Conservation (phyloP, 352 stramenopile species). For the Phytophthora melonis region DNA sequence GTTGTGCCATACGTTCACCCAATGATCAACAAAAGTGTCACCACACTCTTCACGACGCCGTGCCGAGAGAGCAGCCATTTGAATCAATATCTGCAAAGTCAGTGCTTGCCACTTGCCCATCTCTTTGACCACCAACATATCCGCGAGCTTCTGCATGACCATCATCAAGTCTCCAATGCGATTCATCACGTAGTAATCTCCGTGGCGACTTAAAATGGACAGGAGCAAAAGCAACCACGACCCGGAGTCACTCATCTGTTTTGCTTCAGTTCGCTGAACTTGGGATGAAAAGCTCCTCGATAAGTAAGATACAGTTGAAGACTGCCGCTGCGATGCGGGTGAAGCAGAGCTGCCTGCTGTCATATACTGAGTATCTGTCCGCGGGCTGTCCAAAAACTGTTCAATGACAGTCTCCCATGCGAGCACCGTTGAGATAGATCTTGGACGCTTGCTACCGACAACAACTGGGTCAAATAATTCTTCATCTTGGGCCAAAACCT, state of each 20-base stretch:
- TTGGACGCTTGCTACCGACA: slow-evolving; percentile 40
- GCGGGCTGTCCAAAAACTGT: slow-evolving; percentile 43
- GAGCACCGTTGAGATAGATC: slow-evolving; percentile 35
- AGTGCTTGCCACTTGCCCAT: slow-evolving; percentile 60
- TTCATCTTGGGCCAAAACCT: slow-evolving; percentile 22
- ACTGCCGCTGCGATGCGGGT: slow-evolving; percentile 30
- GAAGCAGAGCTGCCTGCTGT: slow-evolving; percentile 27
- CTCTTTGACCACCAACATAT: slow-evolving; percentile 58
- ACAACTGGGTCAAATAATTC: slow-evolving; percentile 24
- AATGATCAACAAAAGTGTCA: slow-evolving; percentile 53
- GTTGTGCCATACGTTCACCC: slow-evolving; percentile 54
- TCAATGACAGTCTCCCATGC: slow-evolving; percentile 62
- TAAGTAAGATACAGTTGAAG: slow-evolving; percentile 39
- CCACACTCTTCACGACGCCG: slow-evolving; percentile 42
- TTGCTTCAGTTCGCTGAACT: slow-evolving; percentile 25
- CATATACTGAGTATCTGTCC: slow-evolving; percentile 34
- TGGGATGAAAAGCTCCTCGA: slow-evolving; percentile 30
- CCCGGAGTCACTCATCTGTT: slow-evolving; percentile 46
- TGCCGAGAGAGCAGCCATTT: slow-evolving; percentile 53
- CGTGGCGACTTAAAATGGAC: slow-evolving; percentile 55
- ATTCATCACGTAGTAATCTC: slow-evolving; percentile 62
- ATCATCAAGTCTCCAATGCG: slow-evolving; percentile 71
- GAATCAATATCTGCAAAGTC: slow-evolving; percentile 57
- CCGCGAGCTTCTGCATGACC: slow-evolving; percentile 52
- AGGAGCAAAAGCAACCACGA: slow-evolving; percentile 62